phyloP scores from a whole-genome alignment of 805 yeast genomes.

The Phaffomyces opuntiae region DNA sequence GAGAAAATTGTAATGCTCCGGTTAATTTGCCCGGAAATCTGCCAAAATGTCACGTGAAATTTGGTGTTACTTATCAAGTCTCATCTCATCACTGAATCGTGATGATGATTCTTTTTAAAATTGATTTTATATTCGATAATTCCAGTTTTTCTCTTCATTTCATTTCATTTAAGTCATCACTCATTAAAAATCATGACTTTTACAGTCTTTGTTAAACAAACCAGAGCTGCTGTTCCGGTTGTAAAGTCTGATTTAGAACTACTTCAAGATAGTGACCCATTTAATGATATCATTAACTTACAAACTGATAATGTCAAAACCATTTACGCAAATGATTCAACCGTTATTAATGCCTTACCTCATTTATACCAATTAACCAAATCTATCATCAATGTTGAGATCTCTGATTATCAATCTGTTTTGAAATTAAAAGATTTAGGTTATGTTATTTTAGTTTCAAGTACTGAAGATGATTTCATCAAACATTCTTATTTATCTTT shows the following conservation, averaged over 20 bases:
- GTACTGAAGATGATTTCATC: constrained; percentile 43
- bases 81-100: too few relatives aligned
- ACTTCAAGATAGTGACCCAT: constrained; percentile 7
- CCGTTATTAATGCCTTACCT: constrained; percentile 56
- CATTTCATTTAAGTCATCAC: too few relatives aligned
- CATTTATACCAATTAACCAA: constrained; percentile 39
- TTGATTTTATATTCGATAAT: too few relatives aligned
- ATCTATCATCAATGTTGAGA: constrained; percentile 55
- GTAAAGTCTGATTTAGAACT: constrained; percentile 6
- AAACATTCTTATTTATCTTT: constrained; percentile 53
- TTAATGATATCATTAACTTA: constrained; percentile 3
- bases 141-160: too few relatives aligned
- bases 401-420: constrained; percentile 62
- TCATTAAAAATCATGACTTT: constrained; percentile 1
- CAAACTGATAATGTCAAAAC: constrained; percentile 1
- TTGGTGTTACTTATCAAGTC: too few relatives aligned
- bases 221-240: constrained; percentile 2
- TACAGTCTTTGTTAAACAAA: constrained; percentile 4
- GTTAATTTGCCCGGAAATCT: too few relatives aligned
- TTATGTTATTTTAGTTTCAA: constrained; percentile 62
- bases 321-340: constrained; percentile 44
- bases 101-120: too few relatives aligned
- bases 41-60: too few relatives aligned
- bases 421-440: constrained; percentile 70
- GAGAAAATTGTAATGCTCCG: too few relatives aligned